A percentile compares a stretch with the other conserved stretches of the same genome.
These are phyloP conservation scores for Trametes villosa DNA, from an alignment of 768 basidiomycete species.

Conservation along the genomic window DNA sequence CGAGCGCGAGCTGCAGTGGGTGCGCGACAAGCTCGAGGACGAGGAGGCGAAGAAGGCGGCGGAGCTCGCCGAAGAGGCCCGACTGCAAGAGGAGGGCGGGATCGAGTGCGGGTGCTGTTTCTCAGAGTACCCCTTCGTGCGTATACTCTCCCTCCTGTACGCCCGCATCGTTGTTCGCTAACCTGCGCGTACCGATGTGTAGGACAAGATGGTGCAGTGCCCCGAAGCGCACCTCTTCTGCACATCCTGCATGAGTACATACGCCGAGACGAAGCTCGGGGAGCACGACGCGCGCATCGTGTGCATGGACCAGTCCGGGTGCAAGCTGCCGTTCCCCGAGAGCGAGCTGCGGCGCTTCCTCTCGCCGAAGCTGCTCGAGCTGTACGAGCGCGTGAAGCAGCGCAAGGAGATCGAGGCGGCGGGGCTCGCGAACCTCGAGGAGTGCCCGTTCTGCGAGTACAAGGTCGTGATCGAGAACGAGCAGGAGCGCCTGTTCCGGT, in stretches of 20 bases:
- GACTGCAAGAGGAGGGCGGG: constrained; percentile 51
- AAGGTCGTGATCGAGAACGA: constrained; percentile 62
- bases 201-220: constrained; percentile 90
- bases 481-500: constrained; percentile 47
- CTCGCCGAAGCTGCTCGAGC: constrained; percentile 61
- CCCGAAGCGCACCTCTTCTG: constrained; percentile 91
- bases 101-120: constrained; percentile 94
- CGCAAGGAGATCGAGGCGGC: constrained; percentile 81
- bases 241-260: constrained; percentile 64
- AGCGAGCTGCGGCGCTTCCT: constrained; percentile 74
- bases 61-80: constrained; percentile 41
- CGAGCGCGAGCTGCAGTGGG: constrained; percentile 49
- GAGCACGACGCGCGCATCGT: constrained; percentile 61
- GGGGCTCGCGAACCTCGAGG: constrained; percentile 78
- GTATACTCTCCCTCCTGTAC: constrained; percentile 32
- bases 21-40: constrained; percentile 42
- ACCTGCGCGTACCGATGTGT: constrained; percentile 8
- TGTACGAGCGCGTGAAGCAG: constrained; percentile 78
- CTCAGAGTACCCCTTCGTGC: constrained; percentile 66
- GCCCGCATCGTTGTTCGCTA: background rate
- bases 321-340: constrained; percentile 66
- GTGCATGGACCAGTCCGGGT: constrained; percentile 86
- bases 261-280: constrained; percentile 70
- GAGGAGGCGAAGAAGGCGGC: constrained; percentile 34
- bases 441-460: constrained; percentile 91